These are phyloP conservation scores for Aspergillus neotritici DNA, from an alignment of 2,329 filamentous ascomycete species.

Conservation along the genomic window DNA sequence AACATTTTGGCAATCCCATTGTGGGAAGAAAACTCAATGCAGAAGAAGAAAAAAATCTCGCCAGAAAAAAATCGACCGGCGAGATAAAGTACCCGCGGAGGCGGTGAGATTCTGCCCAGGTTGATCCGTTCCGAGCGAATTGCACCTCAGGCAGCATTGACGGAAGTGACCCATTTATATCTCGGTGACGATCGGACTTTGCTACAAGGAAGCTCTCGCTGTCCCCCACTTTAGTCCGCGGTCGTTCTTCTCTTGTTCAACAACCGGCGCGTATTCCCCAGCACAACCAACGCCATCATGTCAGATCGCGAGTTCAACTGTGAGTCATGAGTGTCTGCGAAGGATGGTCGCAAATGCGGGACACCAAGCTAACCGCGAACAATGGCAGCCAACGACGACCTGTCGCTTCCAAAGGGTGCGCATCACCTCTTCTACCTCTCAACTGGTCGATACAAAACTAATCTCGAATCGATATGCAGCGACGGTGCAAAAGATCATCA, in stretches of 20 bases:
- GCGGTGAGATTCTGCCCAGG: slow-evolving; percentile 25
- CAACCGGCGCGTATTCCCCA: too few species aligned
- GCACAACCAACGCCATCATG: slow-evolving; percentile 32
- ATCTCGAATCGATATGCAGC: slow-evolving; percentile 38
- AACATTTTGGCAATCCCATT: slow-evolving; percentile 10
- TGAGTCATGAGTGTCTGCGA: slow-evolving; percentile 24
- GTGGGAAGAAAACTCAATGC: slow-evolving; percentile 13
- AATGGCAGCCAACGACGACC: slow-evolving; percentile 49
- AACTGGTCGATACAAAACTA: background rate
- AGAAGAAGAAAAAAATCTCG: slow-evolving; percentile 17
- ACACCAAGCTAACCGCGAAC: slow-evolving; percentile 6
- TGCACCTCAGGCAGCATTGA: slow-evolving; percentile 2
- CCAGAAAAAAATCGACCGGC: slow-evolving; percentile 9
- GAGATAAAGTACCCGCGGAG: slow-evolving; percentile 16
- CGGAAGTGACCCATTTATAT: too few species aligned
- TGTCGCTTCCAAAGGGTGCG: slow-evolving; percentile 55
- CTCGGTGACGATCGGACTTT: too few species aligned
- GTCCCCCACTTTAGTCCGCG: background rate
- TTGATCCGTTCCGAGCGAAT: slow-evolving; percentile 15
- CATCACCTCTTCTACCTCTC: background rate
- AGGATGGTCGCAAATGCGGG: background rate
- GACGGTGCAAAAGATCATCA: slow-evolving; percentile 77
- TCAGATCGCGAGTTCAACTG: slow-evolving; percentile 52
- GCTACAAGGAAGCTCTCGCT: too few species aligned
- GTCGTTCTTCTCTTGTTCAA: background rate